A percentile compares a stretch with the other conserved stretches of the same genome.
These are phyloP conservation scores for Pseudogymnoascus sp. DNA, from an alignment of 2,329 filamentous ascomycete genomes.

Conservation along the genomic window DNA sequence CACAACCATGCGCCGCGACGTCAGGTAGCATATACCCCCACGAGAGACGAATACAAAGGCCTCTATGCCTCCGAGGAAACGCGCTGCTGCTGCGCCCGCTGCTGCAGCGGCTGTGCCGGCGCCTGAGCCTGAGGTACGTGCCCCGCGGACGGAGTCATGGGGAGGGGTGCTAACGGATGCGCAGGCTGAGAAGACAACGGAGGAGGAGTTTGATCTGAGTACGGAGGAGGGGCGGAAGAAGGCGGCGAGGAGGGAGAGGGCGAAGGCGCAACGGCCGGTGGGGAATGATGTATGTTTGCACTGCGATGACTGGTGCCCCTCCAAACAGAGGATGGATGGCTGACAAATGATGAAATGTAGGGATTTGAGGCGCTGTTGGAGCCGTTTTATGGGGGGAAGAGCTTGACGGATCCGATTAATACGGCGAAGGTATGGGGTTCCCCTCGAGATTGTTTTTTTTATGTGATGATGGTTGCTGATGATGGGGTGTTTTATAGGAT, in stretches of 20 bases:
- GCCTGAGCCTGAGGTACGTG: neutral
- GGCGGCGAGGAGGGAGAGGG: neutral
- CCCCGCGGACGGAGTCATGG: neutral
- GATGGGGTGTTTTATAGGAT: constrained; percentile 51
- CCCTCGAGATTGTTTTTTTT: constrained; percentile 9
- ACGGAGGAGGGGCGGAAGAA: neutral
- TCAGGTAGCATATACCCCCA: neutral
- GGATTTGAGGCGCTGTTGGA: constrained; percentile 56
- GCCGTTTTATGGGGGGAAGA: constrained; percentile 62
- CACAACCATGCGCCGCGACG: constrained; percentile 4
- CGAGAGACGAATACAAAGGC: neutral
- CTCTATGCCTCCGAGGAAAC: constrained; percentile 8
- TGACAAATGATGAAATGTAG: constrained; percentile 17
- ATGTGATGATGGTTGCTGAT: neutral
- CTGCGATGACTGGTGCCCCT: neutral
- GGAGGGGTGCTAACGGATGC: neutral
- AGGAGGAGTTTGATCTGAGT: neutral
- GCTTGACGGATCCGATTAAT: constrained; percentile 58
- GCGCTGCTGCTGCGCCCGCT: constrained; percentile 4
- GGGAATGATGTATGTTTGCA: constrained; percentile 4
- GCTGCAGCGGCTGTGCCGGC: neutral
- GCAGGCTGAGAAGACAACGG: neutral
- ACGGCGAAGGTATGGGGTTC: constrained; percentile 39
- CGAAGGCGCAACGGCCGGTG: neutral
- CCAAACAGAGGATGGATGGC: neutral